Percentiles rank a stretch among this genome's conserved stretches.
phyloP scores from a whole-genome alignment of 176 grass and related monocot genomes.

The Guadua angustifolia region DNA sequence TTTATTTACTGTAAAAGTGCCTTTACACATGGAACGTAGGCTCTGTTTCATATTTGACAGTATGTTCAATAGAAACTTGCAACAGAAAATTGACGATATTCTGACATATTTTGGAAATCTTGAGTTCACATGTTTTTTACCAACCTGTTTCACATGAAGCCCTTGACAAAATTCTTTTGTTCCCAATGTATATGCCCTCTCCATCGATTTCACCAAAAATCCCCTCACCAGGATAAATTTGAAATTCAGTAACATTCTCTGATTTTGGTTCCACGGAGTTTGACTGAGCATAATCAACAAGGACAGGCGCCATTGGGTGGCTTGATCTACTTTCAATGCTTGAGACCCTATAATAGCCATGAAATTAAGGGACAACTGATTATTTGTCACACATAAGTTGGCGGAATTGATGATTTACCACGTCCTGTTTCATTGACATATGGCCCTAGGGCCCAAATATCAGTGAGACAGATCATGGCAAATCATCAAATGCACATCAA shows the following conservation, averaged over 20 bases:
- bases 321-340: constrained; percentile 96
- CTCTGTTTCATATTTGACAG: constrained; percentile 10
- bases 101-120: neutral
- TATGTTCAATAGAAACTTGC: neutral
- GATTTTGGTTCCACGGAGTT: constrained; percentile 79
- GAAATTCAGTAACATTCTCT: constrained; percentile 68
- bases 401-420: too few relatives aligned
- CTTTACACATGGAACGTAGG: neutral
- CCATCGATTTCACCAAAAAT: constrained; percentile 84
- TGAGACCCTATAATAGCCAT: constrained; percentile 69
- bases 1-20: neutral
- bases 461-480: too few relatives aligned
- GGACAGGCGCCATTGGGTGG: constrained; percentile 88
- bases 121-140: constrained; percentile 9
- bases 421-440: too few relatives aligned
- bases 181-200: constrained; percentile 73
- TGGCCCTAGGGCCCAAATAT: too few relatives aligned
- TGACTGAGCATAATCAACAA: constrained; percentile 75
- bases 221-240: constrained; percentile 85
- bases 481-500: too few relatives aligned
- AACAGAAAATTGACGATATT: neutral
- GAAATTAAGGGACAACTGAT: neutral
- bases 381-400: too few relatives aligned
- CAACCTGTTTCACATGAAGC: constrained; percentile 76
- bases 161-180: constrained; percentile 79